phyloP scores from a whole-genome alignment of 2,329 filamentous ascomycete species.

The Thelonectria blattea region DNA sequence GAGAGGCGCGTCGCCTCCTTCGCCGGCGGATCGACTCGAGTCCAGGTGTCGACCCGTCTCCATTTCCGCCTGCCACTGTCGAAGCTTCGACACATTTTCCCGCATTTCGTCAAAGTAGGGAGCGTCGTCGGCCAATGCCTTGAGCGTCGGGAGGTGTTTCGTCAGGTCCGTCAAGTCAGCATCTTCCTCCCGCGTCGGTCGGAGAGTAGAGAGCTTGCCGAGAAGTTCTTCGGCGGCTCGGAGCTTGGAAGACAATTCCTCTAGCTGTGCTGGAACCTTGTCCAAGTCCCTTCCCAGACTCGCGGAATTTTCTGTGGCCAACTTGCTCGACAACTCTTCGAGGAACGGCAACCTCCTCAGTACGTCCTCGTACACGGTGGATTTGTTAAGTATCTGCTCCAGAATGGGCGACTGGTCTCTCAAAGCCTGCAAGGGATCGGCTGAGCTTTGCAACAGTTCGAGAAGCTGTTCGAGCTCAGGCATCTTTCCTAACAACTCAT shows the following conservation, averaged over 20 bases:
- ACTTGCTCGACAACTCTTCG: background rate
- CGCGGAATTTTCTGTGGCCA: background rate
- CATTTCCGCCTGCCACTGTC: background rate
- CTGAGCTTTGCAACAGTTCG: too few species aligned
- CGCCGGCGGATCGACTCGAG: background rate
- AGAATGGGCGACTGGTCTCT: background rate
- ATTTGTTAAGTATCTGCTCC: background rate
- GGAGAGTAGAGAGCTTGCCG: background rate
- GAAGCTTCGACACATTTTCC: background rate
- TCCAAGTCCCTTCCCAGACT: background rate
- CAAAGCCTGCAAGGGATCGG: too few species aligned
- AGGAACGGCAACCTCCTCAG: background rate
- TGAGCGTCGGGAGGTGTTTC: background rate
- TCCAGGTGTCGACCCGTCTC: background rate
- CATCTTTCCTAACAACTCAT: too few species aligned
- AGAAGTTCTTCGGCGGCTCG: background rate
- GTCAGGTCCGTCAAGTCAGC: background rate
- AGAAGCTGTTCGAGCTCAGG: too few species aligned
- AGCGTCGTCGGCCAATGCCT: background rate
- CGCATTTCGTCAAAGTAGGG: background rate
- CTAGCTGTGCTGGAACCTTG: background rate
- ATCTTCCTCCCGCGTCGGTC: background rate
- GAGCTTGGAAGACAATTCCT: background rate
- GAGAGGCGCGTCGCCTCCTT: background rate
- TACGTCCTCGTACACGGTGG: background rate